Base-by-base conservation (phyloP, 768 basidiomycete genomes). In the Mycena rosella region DNA sequence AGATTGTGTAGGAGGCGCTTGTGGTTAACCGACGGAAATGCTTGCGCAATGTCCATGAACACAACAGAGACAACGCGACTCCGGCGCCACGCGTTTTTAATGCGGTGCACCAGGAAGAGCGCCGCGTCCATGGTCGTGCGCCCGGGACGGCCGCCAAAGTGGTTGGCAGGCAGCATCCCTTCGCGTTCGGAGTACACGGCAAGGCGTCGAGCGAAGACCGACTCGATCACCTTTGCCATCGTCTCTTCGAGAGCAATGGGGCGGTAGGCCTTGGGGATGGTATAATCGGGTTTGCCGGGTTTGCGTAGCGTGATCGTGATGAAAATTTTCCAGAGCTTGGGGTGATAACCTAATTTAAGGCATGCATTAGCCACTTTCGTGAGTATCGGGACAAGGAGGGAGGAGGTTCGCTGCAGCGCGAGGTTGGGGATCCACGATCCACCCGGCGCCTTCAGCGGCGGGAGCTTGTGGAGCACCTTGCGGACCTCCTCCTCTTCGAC, bases 351-450 rank as follows among this genome's bases (percentile, higher is more conserved):
- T 1, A 77, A 69, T 15, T 52, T 22, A 24, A 78, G 57, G 30
- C 64, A 49, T 4, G 64, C 64, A 9, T 59, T 57, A n/a, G 55
- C 55, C 17, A 65, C 30, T 17, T 29, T 38, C 4, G 54, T 57
- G 7, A 59, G 30, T 8, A 65, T 22, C 3, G 64, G 64, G 18
- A 30, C 45, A 0, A 81, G 64, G 2, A 76, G n/a, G 20, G 73
- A 62, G 3, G 49, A 32, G 53, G 73, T 73, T 24, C 72, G 11
- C 11, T 60, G 75, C 38, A 78, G 67, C 0, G 78, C 74, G 9
- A 69, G 54, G 42, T 81, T 81, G 0, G 78, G 71, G 17, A 79
- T 71, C 0, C 68, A 65, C 26, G 76, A 69, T 0, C 69, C 64
- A 0, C 78, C 78, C 7, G 74, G 74, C 0, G 75, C 76, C 49